Base-by-base conservation (phyloP, 106 monocot species). In the Platanthera zijinensis region DNA sequence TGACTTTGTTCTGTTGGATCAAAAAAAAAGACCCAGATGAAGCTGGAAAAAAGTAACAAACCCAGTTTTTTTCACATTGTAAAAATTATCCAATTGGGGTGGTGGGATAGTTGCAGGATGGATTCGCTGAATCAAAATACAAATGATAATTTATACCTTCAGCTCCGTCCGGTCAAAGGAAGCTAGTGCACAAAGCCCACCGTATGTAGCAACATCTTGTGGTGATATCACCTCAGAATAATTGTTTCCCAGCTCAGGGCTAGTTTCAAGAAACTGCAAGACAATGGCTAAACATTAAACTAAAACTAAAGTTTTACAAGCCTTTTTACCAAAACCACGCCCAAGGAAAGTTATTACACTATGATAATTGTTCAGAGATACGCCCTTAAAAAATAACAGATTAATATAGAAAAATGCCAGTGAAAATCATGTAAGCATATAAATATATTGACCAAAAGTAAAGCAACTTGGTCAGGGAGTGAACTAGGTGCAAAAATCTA, bases 131-230 rank as follows among this genome's bases (percentile, higher is more conserved):
- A 3, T 32, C 50, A 18, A 77, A 69, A 75, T 50, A 19, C 39
- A 61, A 68, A 32, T 10, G 17, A 82, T 18, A 80, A 63, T 61
- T 25, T 5, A 75, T 78, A 81, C 96, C 93, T 97, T 91, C 52
- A 97, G 83, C 39, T 97, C 96, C 25, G 88, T 80, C 54, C 96
- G 82, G 74, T 97, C 93, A 85, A 93, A 97, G 76, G 91, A 97
- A 82, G 93, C 96, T 67, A 97, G 84, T 18, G 96, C 96, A 88
- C 96, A 97, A 71, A 97, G 90, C 75, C 93, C 93, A 76, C 96
- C 96, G 85, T 93, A 97, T 48, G 84, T 86, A 72, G 87, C 96
- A 62, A 97, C 90, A 86, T 97, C 96, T 82, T 97, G 96, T 1
- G 89, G 84, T 61, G 91, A 89, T 71, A 97, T 91, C 48, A 93